These are phyloP conservation scores for Gastrolobium bilobum DNA, from an alignment of 306 rosid genomes.

Conservation along the genomic window DNA sequence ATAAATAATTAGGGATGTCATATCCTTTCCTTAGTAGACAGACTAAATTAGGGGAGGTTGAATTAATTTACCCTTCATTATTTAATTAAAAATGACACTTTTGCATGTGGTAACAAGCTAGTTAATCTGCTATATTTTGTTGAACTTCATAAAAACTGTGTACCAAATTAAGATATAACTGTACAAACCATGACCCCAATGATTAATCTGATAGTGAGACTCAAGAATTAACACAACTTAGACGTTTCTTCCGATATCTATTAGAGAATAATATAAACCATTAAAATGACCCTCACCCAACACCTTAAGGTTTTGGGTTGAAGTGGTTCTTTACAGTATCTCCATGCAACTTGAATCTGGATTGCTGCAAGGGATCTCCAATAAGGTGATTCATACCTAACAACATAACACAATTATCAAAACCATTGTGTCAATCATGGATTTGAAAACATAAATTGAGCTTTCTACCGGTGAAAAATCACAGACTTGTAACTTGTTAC, in stretches of 20 bases:
- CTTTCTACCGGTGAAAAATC: neutral
- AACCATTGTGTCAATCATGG: neutral
- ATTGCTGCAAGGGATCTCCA: constrained; percentile 78
- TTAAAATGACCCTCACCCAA: too few species aligned
- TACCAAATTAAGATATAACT: neutral
- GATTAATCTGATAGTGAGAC: constrained; percentile 8
- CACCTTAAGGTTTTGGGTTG: too few species aligned
- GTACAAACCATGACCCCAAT: neutral
- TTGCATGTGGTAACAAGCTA: neutral
- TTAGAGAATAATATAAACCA: too few species aligned
- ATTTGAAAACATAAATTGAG: neutral
- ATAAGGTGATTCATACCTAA: constrained; percentile 78
- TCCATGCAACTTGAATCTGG: constrained; percentile 83
- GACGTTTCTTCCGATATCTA: constrained; percentile 64
- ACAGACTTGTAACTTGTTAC: neutral
- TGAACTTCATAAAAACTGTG: neutral
- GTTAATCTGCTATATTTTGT: constrained; percentile 1
- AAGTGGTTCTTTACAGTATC: too few species aligned
- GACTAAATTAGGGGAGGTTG: too few species aligned
- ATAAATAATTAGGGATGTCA: too few species aligned
- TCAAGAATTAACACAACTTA: constrained; percentile 51
- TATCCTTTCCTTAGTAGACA: too few species aligned
- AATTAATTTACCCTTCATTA: neutral
- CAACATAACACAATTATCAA: constrained; percentile 51
- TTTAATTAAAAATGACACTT: neutral